These are phyloP conservation scores for Pseudocercospora fuligena DNA, from an alignment of 2,329 filamentous ascomycete genomes.

Conservation along the genomic window DNA sequence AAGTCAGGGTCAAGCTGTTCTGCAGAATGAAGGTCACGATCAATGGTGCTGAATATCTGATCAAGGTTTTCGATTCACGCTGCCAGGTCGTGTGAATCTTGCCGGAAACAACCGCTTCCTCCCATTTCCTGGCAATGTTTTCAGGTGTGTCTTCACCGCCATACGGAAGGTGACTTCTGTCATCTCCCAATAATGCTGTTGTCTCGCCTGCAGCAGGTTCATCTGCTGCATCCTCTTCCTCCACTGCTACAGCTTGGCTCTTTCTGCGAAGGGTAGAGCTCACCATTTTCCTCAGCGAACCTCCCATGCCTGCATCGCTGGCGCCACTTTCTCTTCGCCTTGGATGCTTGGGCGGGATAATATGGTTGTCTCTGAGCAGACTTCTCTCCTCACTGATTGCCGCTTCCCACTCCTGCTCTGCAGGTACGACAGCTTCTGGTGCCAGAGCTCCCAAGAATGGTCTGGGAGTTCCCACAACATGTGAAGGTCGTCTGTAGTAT, in stretches of 20 bases:
- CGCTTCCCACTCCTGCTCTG: conserved; percentile 58
- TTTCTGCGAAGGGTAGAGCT: conserved; percentile 38
- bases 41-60: conserved; percentile 48
- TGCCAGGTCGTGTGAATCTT: conserved; percentile 90
- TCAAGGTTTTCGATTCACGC: conserved; percentile 81
- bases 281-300: conserved; percentile 28
- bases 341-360: conserved; percentile 60
- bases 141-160: conserved; percentile 57
- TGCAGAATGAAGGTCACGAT: conserved; percentile 57
- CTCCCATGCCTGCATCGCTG: conserved; percentile 16
- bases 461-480: conserved; percentile 73
- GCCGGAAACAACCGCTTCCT: conserved; percentile 79
- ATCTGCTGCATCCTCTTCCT: conserved; percentile 27
- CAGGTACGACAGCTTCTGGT: conserved; percentile 45
- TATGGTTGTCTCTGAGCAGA: conserved; percentile 63
- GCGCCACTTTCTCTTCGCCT: conserved; percentile 37
- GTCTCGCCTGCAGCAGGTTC: conserved; percentile 45
- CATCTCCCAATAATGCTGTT: conserved; percentile 54
- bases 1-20: conserved; percentile 53
- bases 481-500: conserved; percentile 77
- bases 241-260: conserved; percentile 33
- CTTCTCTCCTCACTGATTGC: conserved; percentile 62
- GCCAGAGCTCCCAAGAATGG: conserved; percentile 69
- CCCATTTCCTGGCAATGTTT: conserved; percentile 75
- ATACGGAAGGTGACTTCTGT: conserved; percentile 42